Base-by-base conservation (phyloP, 1,284 basidiomycete genomes). In the Ceratobasidium sp. region DNA sequence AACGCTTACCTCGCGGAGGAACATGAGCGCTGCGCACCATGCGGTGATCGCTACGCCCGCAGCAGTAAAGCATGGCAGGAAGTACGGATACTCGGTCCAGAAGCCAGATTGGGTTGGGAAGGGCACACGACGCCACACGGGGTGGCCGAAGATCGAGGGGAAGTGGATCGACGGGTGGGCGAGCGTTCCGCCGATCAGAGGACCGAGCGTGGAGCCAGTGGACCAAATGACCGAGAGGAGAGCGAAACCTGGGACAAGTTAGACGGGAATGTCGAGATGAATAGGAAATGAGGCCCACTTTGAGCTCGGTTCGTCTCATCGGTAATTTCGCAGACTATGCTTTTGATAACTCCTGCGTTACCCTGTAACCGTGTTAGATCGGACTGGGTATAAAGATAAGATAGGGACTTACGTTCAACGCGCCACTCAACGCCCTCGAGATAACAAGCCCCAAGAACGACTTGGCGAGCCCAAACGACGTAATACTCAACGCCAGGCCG, bases 161-260 rank as follows among this genome's bases (percentile, higher is more conserved):
- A 91, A 93, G n/a, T 86, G 88, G 72, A 92, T 89, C n/a, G 85
- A 87, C 2, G 92, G 92, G 69, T 85, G 86, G n/a, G 90, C 88
- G 24, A 93, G 83, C 7, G 86, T 86, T 19, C 92, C 92, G 54
- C 92, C 92, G 48, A 94, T 87, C 36, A 90, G 85, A 41, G 92
- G 91, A 5, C 91, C 90, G 92, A 75, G 36, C 2, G 76, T 76
- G 24, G 75, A 60, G 22, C 76, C 75, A 31, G 62, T 54, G 33
- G 72, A 74, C 76, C 76, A 77, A 15, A 75, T 76, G 27, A 78
- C 74, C 14, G 75, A 75, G 22, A 78, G 60, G 31, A 78, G 63
- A 33, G 77, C 75, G 50, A 76, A 78, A 27, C 75, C 75, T 41
- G 11, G 4, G 36, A 11, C 36, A 41, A 41, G 11, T 41, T 75